These are phyloP conservation scores for Stereocaulon alpinum DNA, from an alignment of 495 filamentous ascomycete species.

Conservation along the genomic window DNA sequence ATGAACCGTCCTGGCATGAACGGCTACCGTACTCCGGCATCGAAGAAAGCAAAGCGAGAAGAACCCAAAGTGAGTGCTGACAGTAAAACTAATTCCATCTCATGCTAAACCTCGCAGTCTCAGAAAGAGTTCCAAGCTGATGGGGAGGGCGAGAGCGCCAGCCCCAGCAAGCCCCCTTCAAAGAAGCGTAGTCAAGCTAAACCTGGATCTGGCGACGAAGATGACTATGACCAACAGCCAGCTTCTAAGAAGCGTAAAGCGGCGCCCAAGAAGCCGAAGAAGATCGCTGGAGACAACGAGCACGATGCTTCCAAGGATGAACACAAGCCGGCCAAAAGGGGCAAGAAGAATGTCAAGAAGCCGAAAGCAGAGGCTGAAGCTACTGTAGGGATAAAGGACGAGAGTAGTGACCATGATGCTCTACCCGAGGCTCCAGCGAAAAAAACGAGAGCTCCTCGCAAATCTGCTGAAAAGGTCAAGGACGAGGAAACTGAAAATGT, in stretches of 20 bases:
- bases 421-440: not conserved
- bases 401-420: slow-evolving; percentile 3
- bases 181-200: slow-evolving; percentile 39
- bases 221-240: slow-evolving; percentile 22
- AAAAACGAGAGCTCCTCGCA: not conserved
- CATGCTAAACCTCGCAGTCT: slow-evolving; percentile 8
- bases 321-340: slow-evolving; percentile 12
- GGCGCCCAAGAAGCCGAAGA: slow-evolving; percentile 23
- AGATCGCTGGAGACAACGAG: slow-evolving; percentile 19
- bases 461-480: slow-evolving; percentile 8
- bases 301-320: slow-evolving; percentile 19
- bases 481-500: slow-evolving; percentile 4
- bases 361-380: slow-evolving; percentile 10
- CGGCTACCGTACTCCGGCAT: slow-evolving; percentile 43
- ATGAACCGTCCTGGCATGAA: slow-evolving; percentile 54
- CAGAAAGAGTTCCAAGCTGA: slow-evolving; percentile 25
- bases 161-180: slow-evolving; percentile 21
- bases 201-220: slow-evolving; percentile 25
- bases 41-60: slow-evolving; percentile 36
- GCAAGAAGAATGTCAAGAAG: slow-evolving; percentile 4
- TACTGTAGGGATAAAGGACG: slow-evolving; percentile 11
- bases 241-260: slow-evolving; percentile 26
- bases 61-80: slow-evolving; percentile 17
- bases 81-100: not conserved
- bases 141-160: slow-evolving; percentile 22